A percentile compares a stretch with the other conserved stretches of the same genome.
phyloP scores from a whole-genome alignment of 2,329 filamentous ascomycete genomes.

The Ceratocystis smalleyi region DNA sequence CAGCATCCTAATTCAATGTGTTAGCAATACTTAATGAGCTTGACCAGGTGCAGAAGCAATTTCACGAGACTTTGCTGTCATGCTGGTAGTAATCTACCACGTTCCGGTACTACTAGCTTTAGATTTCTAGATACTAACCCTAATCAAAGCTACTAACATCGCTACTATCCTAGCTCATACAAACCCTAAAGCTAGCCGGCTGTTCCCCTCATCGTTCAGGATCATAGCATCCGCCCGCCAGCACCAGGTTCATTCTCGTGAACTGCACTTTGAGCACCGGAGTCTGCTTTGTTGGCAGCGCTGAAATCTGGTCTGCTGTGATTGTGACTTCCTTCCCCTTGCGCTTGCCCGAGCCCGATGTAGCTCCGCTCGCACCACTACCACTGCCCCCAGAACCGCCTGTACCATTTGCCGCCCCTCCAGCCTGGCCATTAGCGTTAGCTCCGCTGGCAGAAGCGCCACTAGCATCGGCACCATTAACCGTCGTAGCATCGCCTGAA shows the following conservation, averaged over 20 bases:
- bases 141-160: neutral
- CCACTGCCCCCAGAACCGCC: slow-evolving; percentile 19
- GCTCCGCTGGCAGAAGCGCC: slow-evolving; percentile 26
- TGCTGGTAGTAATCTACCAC: neutral
- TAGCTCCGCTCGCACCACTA: slow-evolving; percentile 20
- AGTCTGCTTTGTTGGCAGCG: slow-evolving; percentile 90
- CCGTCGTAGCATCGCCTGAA: slow-evolving; percentile 14
- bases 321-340: slow-evolving; percentile 81
- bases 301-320: slow-evolving; percentile 83
- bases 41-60: no score
- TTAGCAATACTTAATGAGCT: no score
- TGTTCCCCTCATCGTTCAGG: slow-evolving; percentile 21
- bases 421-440: slow-evolving; percentile 28
- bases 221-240: slow-evolving; percentile 63
- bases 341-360: slow-evolving; percentile 42
- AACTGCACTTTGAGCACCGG: slow-evolving; percentile 88
- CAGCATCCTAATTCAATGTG: no score
- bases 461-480: slow-evolving; percentile 3
- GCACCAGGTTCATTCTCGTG: slow-evolving; percentile 84
- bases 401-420: slow-evolving; percentile 19
- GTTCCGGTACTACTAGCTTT: neutral
- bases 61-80: no score
- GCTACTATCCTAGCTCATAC: neutral
- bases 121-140: neutral
- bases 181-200: neutral